Evolutionary conservation across 306 rosid species (phyloP).

Genomic region (Trifolium repens): DNA sequence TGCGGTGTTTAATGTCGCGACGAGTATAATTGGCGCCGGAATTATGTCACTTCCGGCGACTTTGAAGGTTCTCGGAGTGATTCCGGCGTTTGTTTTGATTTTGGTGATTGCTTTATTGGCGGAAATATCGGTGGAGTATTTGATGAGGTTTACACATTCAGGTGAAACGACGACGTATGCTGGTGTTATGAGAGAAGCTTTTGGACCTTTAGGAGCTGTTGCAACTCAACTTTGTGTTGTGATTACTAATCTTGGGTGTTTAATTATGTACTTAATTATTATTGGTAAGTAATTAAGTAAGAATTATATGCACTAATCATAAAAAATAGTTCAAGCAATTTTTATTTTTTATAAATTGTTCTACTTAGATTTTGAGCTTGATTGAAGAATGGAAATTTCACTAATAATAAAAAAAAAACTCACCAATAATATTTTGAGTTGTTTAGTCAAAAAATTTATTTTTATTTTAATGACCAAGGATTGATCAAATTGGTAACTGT

Average conservation of each 20-base stretch:
- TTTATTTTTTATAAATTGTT: neutral
- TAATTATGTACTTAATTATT: constrained; percentile 83
- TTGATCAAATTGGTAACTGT: neutral
- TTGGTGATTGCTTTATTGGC: constrained; percentile 60
- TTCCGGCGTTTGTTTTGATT: constrained; percentile 72
- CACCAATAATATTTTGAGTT: neutral
- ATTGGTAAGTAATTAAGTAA: constrained; percentile 86
- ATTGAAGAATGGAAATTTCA: neutral
- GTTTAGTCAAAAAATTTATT: neutral
- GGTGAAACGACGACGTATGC: constrained; percentile 74
- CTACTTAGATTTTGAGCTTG: neutral
- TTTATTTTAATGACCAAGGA: too few species aligned
- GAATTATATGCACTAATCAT: neutral
- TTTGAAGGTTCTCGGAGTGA: constrained; percentile 76
- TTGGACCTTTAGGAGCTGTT: constrained; percentile 65
- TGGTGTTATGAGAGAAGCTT: constrained; percentile 87
- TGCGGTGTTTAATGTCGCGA: constrained; percentile 86
- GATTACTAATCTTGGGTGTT: constrained; percentile 78
- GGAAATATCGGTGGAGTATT: constrained; percentile 72
- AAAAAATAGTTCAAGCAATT: too few species aligned
- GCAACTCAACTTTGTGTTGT: constrained; percentile 73
- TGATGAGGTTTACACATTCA: constrained; percentile 78
- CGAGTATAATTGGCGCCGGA: constrained; percentile 92
- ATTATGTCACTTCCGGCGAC: constrained; percentile 96
- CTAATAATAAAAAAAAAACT: neutral